phyloP scores from a whole-genome alignment of 2,329 filamentous ascomycete genomes.

The Neurospora crassa region DNA sequence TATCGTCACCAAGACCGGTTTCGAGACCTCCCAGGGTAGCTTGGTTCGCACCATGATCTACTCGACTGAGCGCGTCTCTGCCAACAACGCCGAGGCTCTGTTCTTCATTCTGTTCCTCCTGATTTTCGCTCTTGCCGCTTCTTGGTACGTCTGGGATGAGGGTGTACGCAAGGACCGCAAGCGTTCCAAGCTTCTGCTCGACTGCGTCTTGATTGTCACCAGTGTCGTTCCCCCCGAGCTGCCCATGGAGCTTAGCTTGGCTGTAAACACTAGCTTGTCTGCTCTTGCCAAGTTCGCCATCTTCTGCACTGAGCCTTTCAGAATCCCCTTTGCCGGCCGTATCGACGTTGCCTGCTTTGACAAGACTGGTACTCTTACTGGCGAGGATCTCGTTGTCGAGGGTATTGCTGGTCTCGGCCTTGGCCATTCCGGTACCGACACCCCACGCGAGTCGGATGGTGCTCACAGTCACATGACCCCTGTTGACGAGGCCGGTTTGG shows the following conservation, averaged over 20 bases:
- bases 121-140: conserved; percentile 91
- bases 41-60: conserved; percentile 99
- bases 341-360: conserved; percentile 97
- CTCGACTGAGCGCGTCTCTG: conserved; percentile 96
- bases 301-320: conserved; percentile 97
- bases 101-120: conserved; percentile 95
- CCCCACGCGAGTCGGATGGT: conserved; percentile 62
- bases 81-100: conserved; percentile 93
- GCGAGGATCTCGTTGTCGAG: conserved; percentile 93
- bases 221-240: conserved; percentile 97
- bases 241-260: conserved; percentile 94
- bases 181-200: conserved; percentile 90
- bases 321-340: conserved; percentile 90
- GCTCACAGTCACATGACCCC: conserved; percentile 71
- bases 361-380: conserved; percentile 94
- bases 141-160: conserved; percentile 98
- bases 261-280: conserved; percentile 94
- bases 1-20: conserved; percentile 92
- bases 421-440: conserved; percentile 54
- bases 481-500: conserved; percentile 59
- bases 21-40: conserved; percentile 96
- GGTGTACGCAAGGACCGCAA: conserved; percentile 92
- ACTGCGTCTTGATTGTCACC: conserved; percentile 96
- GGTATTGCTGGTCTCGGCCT: conserved; percentile 85
- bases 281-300: conserved; percentile 93